These are phyloP conservation scores for Penicillium soppii DNA, from an alignment of 495 filamentous ascomycete genomes.

Conservation along the genomic window DNA sequence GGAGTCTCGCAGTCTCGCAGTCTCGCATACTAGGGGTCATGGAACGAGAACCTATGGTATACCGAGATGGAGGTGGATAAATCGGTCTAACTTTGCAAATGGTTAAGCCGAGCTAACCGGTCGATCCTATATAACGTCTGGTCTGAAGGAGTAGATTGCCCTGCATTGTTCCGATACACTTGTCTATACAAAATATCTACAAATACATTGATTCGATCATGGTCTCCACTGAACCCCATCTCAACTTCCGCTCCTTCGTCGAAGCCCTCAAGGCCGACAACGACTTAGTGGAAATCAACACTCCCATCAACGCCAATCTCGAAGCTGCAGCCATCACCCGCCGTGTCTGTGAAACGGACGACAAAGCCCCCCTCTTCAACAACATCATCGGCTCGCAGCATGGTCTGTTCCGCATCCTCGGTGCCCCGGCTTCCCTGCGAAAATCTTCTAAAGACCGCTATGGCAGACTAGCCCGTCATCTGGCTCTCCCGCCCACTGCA, in stretches of 20 bases:
- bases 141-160: background rate
- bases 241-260: slow-evolving; percentile 37
- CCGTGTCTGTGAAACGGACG: slow-evolving; percentile 35
- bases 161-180: background rate
- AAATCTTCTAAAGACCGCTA: slow-evolving; percentile 24
- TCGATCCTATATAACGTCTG: background rate
- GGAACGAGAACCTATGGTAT: background rate
- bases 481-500: slow-evolving; percentile 30
- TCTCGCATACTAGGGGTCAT: background rate
- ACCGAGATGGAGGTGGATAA: background rate
- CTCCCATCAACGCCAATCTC: slow-evolving; percentile 34
- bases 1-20: slow-evolving; percentile 2
- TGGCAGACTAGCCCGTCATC: slow-evolving; percentile 31
- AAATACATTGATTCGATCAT: slow-evolving; percentile 1
- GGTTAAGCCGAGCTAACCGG: background rate
- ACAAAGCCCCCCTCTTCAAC: slow-evolving; percentile 43
- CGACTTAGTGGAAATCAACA: slow-evolving; percentile 38
- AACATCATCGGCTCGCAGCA: slow-evolving; percentile 35
- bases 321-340: slow-evolving; percentile 39
- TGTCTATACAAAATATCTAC: background rate
- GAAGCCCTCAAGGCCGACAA: slow-evolving; percentile 32
- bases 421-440: slow-evolving; percentile 29
- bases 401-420: slow-evolving; percentile 40
- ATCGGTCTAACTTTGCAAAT: background rate
- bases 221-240: slow-evolving; percentile 16